Evolutionary conservation across 192 early-diverging fungal species (phyloP), one percentile per base, ranked within the genome.

Genomic region (Jimgerdemannia lactiflua): DNA sequence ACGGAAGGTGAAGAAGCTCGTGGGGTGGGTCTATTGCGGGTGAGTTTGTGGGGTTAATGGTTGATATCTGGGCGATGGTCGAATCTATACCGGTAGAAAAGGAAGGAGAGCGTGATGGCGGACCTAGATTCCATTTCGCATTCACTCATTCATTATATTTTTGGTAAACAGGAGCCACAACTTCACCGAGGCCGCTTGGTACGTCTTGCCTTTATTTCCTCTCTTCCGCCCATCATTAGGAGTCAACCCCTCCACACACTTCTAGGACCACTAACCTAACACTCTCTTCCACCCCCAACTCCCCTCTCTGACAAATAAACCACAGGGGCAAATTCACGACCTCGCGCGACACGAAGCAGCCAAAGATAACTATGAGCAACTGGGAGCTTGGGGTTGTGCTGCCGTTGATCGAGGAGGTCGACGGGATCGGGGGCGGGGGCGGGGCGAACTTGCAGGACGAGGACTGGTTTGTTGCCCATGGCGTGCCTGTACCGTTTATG

Each of bases 371-470:
- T 3, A 79, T 83, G 9, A 79, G 75, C 67, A 83, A 83, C 70
- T 83, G 81, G 81, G 81, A 83, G 69, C 54, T 83, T 10, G 81
- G 81, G 6, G 81, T 83, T 6, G 78, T 83, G 18, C 19, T 79
- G 4, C 81, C 81, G 6, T 63, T 79, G 7, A n/a, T 39, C 40
- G 71, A 74, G 18, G 72, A 73, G 3, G 64, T 39, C 4, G 40
- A 41, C 6, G 14, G 14, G 49, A 59, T 14, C 0, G 14, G 14
- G 14, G 49, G 49, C 6, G 49, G 49, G 49, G 14, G 14, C 6
- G 49, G 49, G 49, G 67, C 19, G 9, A 68, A 19, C 40, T 14
- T 14, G 49, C 49, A 59, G 2, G 9, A 41, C 19, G 67, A 68
- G 40, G 29, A 68, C 9, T 39, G 19, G 67, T 68, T 14, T 18